Evolutionary conservation across 2,329 filamentous ascomycete genomes (phyloP).

Genomic region (Stylonectria norvegica): DNA sequence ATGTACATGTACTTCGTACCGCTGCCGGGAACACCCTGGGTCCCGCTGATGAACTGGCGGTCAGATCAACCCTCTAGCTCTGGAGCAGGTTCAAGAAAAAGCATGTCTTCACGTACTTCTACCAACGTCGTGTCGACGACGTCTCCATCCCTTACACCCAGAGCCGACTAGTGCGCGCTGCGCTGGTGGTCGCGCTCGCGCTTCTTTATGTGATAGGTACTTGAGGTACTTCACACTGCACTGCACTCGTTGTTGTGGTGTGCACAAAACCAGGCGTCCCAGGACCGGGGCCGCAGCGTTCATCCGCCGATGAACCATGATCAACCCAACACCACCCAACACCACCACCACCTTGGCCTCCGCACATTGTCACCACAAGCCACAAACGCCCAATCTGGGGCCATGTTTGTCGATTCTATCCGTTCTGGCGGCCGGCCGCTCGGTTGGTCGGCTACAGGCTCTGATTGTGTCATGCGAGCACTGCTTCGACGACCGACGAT

Average conservation of each 20-base stretch:
- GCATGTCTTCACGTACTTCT: too few relatives aligned
- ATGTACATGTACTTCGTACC: too few relatives aligned
- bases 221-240: too few relatives aligned
- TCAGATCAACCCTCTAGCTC: slow-evolving; percentile 30
- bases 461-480: too few relatives aligned
- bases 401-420: slow-evolving; percentile 8
- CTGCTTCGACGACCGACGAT: background rate
- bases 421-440: slow-evolving; percentile 13
- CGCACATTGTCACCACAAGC: slow-evolving; percentile 9
- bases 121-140: too few relatives aligned
- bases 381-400: slow-evolving; percentile 12
- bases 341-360: slow-evolving; percentile 5
- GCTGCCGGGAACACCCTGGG: slow-evolving; percentile 23
- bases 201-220: too few relatives aligned
- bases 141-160: too few relatives aligned
- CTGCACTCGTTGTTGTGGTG: too few relatives aligned
- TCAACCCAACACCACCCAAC: slow-evolving; percentile 16
- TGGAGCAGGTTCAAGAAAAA: slow-evolving; percentile 4
- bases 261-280: background rate
- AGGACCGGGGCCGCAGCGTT: slow-evolving; percentile 10
- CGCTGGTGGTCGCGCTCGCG: too few relatives aligned
- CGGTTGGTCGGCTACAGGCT: slow-evolving; percentile 17
- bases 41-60: slow-evolving; percentile 45
- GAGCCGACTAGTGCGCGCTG: too few relatives aligned
- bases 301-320: slow-evolving; percentile 23